phyloP scores from a whole-genome alignment of 2,329 filamentous ascomycete species.

The Aspergillus ochraceoroseus region DNA sequence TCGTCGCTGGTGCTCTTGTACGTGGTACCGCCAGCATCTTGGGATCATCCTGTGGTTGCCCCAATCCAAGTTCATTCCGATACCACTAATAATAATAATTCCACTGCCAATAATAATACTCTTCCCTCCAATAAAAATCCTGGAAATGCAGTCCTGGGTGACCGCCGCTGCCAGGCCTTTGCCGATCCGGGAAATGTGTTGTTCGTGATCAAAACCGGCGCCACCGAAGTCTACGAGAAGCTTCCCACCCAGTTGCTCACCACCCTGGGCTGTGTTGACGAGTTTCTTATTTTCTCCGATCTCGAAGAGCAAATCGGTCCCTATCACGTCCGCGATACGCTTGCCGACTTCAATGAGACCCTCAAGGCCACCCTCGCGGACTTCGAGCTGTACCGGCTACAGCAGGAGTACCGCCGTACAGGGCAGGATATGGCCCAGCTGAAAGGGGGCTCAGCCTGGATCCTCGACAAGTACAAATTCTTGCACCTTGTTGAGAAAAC shows the following conservation, averaged over 20 bases:
- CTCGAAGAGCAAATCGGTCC: conserved; percentile 31
- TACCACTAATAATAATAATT: neutral
- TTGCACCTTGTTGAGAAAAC: conserved; percentile 56
- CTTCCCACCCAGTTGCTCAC: conserved; percentile 55
- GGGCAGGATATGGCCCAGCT: conserved; percentile 37
- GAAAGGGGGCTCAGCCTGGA: conserved; percentile 44
- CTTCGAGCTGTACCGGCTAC: conserved; percentile 46
- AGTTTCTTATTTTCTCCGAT: conserved; percentile 48
- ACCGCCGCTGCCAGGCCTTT: conserved; percentile 39
- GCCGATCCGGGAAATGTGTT: conserved; percentile 47
- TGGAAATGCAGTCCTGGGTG: conserved; percentile 7
- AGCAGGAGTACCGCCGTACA: conserved; percentile 44
- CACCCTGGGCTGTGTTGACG: conserved; percentile 46
- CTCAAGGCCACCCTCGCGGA: conserved; percentile 45
- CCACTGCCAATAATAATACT: neutral
- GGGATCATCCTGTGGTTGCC: conserved; percentile 1
- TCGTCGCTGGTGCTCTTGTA: conserved; percentile 9
- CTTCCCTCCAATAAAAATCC: conserved; percentile 3
- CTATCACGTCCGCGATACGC: conserved; percentile 31
- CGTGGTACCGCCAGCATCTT: conserved; percentile 5
- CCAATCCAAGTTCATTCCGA: neutral
- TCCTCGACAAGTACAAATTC: conserved; percentile 60
- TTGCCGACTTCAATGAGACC: conserved; percentile 37
- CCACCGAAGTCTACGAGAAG: conserved; percentile 50
- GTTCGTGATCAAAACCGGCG: conserved; percentile 56